phyloP scores from a whole-genome alignment of 2,329 filamentous ascomycete species.

The Drechslerella dactyloides region DNA sequence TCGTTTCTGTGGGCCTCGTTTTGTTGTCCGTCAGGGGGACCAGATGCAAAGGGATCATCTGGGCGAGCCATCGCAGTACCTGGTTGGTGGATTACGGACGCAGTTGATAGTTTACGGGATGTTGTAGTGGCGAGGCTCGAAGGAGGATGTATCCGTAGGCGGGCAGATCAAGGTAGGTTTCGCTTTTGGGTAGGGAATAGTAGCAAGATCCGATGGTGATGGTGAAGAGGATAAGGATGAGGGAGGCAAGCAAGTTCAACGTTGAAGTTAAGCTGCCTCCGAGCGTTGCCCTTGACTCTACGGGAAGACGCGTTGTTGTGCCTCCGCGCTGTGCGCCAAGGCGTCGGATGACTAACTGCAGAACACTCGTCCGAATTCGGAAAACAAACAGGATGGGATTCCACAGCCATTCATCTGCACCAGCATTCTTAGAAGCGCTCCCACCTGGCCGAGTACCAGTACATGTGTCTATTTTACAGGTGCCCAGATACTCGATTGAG shows the following conservation, averaged over 20 bases:
- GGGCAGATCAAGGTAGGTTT: too few species aligned
- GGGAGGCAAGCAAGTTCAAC: not conserved
- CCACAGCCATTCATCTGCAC: too few species aligned
- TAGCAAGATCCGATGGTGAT: too few species aligned
- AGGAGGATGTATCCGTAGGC: too few species aligned
- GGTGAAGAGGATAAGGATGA: not conserved
- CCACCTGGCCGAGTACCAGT: too few species aligned
- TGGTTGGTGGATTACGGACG: not conserved
- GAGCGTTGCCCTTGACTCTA: not conserved
- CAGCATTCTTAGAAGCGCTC: too few species aligned
- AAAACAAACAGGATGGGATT: too few species aligned
- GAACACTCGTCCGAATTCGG: too few species aligned
- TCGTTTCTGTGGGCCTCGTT: constrained; percentile 2
- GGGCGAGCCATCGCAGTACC: constrained; percentile 17
- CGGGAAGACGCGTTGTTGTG: constrained; percentile 46
- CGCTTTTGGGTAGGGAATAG: too few species aligned
- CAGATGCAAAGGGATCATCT: constrained; percentile 3
- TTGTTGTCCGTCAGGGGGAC: constrained; percentile 10
- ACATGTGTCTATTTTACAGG: too few species aligned
- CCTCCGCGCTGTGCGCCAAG: not conserved
- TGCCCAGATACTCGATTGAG: too few species aligned
- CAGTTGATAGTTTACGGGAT: not conserved
- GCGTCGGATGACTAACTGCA: not conserved
- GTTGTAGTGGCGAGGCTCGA: not conserved
- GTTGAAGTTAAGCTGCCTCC: not conserved